A percentile compares a stretch with the other conserved stretches of the same genome.
Conservation (phyloP, 2,329 filamentous ascomycete genomes). For the Fragosphaeria purpurea region DNA sequence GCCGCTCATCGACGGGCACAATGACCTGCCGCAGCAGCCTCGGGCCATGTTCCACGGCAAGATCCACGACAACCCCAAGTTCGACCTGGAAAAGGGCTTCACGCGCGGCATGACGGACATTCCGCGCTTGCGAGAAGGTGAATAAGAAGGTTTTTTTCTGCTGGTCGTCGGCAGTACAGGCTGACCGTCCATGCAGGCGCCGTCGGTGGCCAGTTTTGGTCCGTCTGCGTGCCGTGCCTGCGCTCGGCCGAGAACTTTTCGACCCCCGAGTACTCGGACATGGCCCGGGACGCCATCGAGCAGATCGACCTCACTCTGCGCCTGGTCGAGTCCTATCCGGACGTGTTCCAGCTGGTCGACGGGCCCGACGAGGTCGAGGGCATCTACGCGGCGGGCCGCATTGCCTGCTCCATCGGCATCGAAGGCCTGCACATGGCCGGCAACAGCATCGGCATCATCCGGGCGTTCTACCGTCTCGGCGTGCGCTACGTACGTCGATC, state of each 20-base stretch:
- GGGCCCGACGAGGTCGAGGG: constrained; percentile 27
- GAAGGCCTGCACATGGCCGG: constrained; percentile 77
- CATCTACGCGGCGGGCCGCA: constrained; percentile 20
- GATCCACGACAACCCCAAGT: constrained; percentile 23
- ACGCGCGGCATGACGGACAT: constrained; percentile 24
- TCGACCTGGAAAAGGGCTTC: constrained; percentile 22
- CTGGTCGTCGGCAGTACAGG: too few species aligned
- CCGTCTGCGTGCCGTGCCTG: constrained; percentile 15
- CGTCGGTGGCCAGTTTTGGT: constrained; percentile 14
- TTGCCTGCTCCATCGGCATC: constrained; percentile 26
- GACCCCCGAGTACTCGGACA: constrained; percentile 11
- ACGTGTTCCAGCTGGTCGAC: constrained; percentile 55
- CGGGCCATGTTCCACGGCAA: constrained; percentile 19
- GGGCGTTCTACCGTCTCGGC: constrained; percentile 64
- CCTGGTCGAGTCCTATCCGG: constrained; percentile 52
- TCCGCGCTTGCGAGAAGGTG: constrained; percentile 13
- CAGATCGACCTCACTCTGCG: constrained; percentile 67
- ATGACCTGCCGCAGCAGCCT: constrained; percentile 22
- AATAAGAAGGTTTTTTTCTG: too few species aligned
- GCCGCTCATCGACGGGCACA: constrained; percentile 26
- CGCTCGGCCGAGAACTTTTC: constrained; percentile 12
- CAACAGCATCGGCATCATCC: constrained; percentile 65
- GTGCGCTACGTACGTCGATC: constrained; percentile 55
- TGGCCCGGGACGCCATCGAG: constrained; percentile 43
- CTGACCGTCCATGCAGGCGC: constrained; percentile 4